These are phyloP conservation scores for Funneliformis caledonium DNA, from an alignment of 371 early-diverging fungal genomes.

Conservation along the genomic window DNA sequence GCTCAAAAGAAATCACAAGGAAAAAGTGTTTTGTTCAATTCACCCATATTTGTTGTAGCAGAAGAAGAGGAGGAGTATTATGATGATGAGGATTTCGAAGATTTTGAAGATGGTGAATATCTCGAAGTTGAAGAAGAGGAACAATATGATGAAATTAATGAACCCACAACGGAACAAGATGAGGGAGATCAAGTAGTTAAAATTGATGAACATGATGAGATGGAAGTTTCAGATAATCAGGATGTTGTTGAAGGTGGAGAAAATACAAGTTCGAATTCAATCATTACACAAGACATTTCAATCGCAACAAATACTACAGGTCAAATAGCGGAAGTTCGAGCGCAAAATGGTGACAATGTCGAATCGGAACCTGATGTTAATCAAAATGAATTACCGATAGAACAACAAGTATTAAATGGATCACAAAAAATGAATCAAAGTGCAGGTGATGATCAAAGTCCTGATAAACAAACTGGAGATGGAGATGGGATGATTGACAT, in stretches of 20 bases:
- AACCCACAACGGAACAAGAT: conserved; percentile 39
- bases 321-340: not conserved
- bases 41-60: conserved; percentile 35
- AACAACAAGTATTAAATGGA: not conserved
- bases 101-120: conserved; percentile 44
- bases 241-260: conserved; percentile 41
- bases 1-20: conserved; percentile 14
- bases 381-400: not conserved
- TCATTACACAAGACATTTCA: conserved; percentile 5
- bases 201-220: conserved; percentile 25
- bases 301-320: not conserved
- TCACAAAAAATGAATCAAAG: not conserved
- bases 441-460: not conserved
- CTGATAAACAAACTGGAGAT: not conserved
- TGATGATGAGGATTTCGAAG: conserved; percentile 50
- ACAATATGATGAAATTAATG: conserved; percentile 46
- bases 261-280: conserved; percentile 34
- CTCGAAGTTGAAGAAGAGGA: conserved; percentile 52
- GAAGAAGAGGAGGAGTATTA: conserved; percentile 47
- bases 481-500: not conserved
- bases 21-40: conserved; percentile 19
- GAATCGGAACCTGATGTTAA: not conserved
- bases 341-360: not conserved
- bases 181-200: conserved; percentile 41
- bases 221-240: conserved; percentile 36